Evolutionary conservation across 805 yeast species (phyloP).

Genomic region (Lachancea waltii): DNA sequence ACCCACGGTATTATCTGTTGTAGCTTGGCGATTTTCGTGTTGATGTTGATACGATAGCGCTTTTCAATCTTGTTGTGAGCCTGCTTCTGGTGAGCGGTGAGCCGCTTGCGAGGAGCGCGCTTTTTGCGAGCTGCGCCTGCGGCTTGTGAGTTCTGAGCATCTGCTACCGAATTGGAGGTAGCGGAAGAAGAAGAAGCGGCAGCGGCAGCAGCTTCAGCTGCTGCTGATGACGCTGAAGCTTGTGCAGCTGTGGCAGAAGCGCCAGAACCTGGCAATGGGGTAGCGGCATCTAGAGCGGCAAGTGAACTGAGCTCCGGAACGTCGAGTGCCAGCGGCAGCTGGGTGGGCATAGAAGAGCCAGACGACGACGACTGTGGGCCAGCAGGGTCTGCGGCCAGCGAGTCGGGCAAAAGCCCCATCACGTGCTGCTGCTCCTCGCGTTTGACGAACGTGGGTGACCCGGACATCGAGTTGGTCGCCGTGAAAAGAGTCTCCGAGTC

Average conservation of each 20-base stretch:
- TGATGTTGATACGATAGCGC: slow-evolving; percentile 63
- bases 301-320: slow-evolving; percentile 1
- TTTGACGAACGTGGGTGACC: slow-evolving; percentile 9
- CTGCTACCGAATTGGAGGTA: too few relatives aligned
- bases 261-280: not conserved
- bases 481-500: slow-evolving; percentile 10
- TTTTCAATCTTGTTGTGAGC: slow-evolving; percentile 72
- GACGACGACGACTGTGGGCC: too few relatives aligned
- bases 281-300: not conserved
- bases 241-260: not conserved
- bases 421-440: slow-evolving; percentile 7
- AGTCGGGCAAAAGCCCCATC: too few relatives aligned
- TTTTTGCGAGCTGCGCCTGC: slow-evolving; percentile 30
- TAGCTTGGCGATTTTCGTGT: slow-evolving; percentile 61
- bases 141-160: too few relatives aligned
- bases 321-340: slow-evolving; percentile 2
- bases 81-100: slow-evolving; percentile 54
- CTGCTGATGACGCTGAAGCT: slow-evolving; percentile 2
- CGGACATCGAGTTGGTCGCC: slow-evolving; percentile 9
- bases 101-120: slow-evolving; percentile 48
- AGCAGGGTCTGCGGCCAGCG: too few relatives aligned
- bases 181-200: slow-evolving; percentile 1
- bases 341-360: too few relatives aligned
- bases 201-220: not conserved
- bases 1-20: slow-evolving; percentile 66